A percentile compares a stretch with the other conserved stretches of the same genome.
Conservation (phyloP, 345 rosid species). For the Dimocarpus longan region DNA sequence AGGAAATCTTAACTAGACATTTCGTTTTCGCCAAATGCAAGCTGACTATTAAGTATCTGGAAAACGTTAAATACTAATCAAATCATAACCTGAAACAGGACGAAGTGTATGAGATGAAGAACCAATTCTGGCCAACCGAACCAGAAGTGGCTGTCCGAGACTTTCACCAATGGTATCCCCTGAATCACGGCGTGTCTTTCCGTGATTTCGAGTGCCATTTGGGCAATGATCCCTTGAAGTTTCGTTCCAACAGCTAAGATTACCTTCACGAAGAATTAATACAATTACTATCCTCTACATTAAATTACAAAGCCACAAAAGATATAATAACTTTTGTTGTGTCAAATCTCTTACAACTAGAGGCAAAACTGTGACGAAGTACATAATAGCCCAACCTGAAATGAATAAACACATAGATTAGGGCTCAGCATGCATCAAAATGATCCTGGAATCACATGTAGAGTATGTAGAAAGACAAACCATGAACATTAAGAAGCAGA, state of each 20-base stretch:
- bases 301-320: neutral
- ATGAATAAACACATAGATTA: neutral
- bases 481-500: constrained; percentile 75
- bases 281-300: constrained; percentile 7
- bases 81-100: constrained; percentile 74
- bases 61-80: neutral
- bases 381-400: constrained; percentile 76
- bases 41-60: neutral
- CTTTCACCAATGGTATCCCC: constrained; percentile 96
- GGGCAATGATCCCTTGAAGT: constrained; percentile 80
- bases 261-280: constrained; percentile 48
- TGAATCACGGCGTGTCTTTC: constrained; percentile 90
- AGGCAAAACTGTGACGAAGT: constrained; percentile 65
- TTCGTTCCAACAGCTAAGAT: constrained; percentile 87
- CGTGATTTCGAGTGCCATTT: constrained; percentile 89
- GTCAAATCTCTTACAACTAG: constrained; percentile 58
- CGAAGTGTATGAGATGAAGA: constrained; percentile 83
- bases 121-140: constrained; percentile 70
- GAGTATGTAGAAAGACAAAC: constrained; percentile 40
- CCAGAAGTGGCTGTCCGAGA: constrained; percentile 88
- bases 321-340: neutral
- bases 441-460: neutral
- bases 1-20: constrained; percentile 5
- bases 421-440: neutral
- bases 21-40: neutral